Evolutionary conservation across 2,329 filamentous ascomycete genomes (phyloP), one percentile per base, ranked within the genome.

Genomic region (Spiromastix sp.): DNA sequence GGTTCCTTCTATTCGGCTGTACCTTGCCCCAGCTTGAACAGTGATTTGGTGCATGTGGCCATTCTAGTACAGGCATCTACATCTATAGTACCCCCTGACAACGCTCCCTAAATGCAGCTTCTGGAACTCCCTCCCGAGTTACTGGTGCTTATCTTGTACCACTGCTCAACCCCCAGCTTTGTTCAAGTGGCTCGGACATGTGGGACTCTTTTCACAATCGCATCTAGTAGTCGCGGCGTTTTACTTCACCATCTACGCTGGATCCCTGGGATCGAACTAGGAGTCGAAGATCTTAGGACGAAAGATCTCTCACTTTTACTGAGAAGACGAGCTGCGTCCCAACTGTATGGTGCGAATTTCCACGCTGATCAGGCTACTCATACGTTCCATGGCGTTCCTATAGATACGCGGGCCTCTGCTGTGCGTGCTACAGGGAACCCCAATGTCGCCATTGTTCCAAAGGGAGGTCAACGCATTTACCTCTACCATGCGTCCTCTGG

Each of bases 41-140:
- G n/a, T n/a, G n/a, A n/a, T n/a, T n/a, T n/a, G n/a, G n/a, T n/a
- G n/a, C n/a, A n/a, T n/a, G n/a, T n/a, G n/a, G n/a, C n/a, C n/a
- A n/a, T n/a, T n/a, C n/a, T n/a, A n/a, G n/a, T n/a, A n/a, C n/a
- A n/a, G n/a, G n/a, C n/a, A n/a, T n/a, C n/a, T n/a, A n/a, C n/a
- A n/a, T n/a, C n/a, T n/a, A n/a, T n/a, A n/a, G n/a, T n/a, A n/a
- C n/a, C n/a, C n/a, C n/a, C n/a, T n/a, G n/a, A n/a, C n/a, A n/a
- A n/a, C n/a, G n/a, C n/a, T n/a, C 21, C n/a, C 21, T 29, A 16
- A 19, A 25, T 39, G 32, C 12, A 37, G 16, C 39, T 62, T 11
- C 45, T 57, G 10, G 32, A 51, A 21, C 48, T 65, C n/a, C 61
- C 61, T 5, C 39, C 48, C 71, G 60, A 64, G 45, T 44, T 65